phyloP scores from a whole-genome alignment of 2,329 filamentous ascomycete genomes.

The Hypoxylon sp. region DNA sequence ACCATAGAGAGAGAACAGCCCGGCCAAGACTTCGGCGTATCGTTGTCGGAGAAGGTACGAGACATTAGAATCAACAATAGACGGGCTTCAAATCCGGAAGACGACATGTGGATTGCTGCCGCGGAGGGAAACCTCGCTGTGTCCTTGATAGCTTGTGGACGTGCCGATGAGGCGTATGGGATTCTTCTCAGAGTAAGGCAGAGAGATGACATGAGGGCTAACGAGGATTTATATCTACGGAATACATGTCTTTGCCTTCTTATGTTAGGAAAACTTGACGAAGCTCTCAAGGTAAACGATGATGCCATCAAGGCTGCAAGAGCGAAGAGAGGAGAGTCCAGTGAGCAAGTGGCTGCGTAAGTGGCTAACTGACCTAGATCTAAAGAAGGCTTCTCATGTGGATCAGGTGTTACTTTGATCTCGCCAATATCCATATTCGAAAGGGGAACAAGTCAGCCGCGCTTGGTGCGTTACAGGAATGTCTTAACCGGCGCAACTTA shows the following conservation, averaged over 20 bases:
- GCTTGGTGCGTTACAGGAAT: slow-evolving; percentile 2
- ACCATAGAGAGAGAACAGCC: slow-evolving; percentile 10
- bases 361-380: not conserved
- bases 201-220: slow-evolving; percentile 14
- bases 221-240: slow-evolving; percentile 5
- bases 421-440: slow-evolving; percentile 9
- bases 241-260: slow-evolving; percentile 12
- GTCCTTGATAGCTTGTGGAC: slow-evolving; percentile 5
- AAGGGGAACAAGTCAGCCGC: slow-evolving; percentile 1
- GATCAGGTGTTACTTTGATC: slow-evolving; percentile 15
- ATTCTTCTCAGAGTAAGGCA: not conserved
- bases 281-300: not conserved
- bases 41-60: slow-evolving; percentile 1
- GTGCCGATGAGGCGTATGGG: not conserved
- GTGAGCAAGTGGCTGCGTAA: slow-evolving; percentile 14
- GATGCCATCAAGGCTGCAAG: not conserved
- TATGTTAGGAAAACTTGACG: slow-evolving; percentile 1
- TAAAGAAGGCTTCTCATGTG: not conserved
- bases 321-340: slow-evolving; percentile 3
- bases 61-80: slow-evolving; percentile 4
- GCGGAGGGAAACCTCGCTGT: slow-evolving; percentile 15
- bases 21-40: not conserved
- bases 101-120: slow-evolving; percentile 12
- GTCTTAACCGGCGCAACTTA: not conserved
- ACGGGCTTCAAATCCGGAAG: not conserved